These are phyloP conservation scores for Sporothrix humicola DNA, from an alignment of 2,329 filamentous ascomycete species.

Conservation along the genomic window DNA sequence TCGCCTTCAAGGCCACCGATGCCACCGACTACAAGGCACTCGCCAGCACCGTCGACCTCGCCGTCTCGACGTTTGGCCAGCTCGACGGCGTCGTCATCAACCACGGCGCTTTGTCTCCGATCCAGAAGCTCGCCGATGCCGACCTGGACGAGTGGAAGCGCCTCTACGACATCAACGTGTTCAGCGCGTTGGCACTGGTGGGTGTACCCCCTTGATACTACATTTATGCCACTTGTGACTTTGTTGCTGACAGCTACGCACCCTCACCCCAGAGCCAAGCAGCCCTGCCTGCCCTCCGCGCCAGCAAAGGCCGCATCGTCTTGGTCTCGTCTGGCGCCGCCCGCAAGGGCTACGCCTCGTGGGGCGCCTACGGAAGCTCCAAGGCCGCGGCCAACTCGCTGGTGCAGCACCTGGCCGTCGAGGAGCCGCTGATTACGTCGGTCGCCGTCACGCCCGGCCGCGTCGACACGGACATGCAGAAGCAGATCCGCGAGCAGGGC, in stretches of 20 bases:
- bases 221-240: no score
- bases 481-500: constrained; percentile 69
- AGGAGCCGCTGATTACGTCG: constrained; percentile 77
- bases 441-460: constrained; percentile 78
- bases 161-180: constrained; percentile 83
- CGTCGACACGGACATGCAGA: constrained; percentile 90
- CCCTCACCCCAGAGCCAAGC: constrained; percentile 61
- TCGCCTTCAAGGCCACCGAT: constrained; percentile 63
- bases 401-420: constrained; percentile 71
- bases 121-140: constrained; percentile 70
- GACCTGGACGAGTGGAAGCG: constrained; percentile 75
- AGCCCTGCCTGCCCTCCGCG: constrained; percentile 70
- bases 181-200: constrained; percentile 82
- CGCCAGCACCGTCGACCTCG: constrained; percentile 66
- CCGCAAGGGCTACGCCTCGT: constrained; percentile 67
- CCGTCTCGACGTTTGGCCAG: constrained; percentile 69
- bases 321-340: constrained; percentile 83
- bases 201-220: no score
- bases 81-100: constrained; percentile 87
- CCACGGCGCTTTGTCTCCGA: constrained; percentile 80
- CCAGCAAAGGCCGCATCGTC: constrained; percentile 72
- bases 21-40: constrained; percentile 57
- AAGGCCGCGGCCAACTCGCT: constrained; percentile 87
- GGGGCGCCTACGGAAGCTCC: constrained; percentile 80
- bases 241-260: no score